Conservation (phyloP, 371 early-diverging fungal genomes). For the Rhizopus arrhizus region DNA sequence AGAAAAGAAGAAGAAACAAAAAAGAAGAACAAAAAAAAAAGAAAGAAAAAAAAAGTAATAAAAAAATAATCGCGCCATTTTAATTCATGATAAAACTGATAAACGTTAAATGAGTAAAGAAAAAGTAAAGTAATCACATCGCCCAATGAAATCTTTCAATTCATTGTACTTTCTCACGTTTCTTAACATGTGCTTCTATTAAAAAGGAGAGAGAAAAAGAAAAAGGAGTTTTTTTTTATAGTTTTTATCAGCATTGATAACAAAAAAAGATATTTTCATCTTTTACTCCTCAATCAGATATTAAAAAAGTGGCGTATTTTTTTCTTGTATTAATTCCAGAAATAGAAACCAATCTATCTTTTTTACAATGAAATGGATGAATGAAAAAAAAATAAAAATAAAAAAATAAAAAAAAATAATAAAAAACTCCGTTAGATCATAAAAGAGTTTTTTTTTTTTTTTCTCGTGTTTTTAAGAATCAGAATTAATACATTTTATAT, state of each 20-base stretch:
- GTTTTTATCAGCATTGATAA: too few species aligned
- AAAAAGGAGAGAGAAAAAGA: too few species aligned
- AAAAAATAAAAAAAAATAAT: too few species aligned
- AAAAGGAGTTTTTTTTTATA: too few species aligned
- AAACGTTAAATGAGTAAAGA: constrained; percentile 2
- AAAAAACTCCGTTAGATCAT: too few species aligned
- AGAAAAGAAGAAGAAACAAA: neutral
- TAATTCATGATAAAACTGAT: constrained; percentile 9
- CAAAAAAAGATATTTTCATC: too few species aligned
- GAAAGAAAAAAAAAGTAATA: neutral
- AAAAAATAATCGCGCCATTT: constrained; percentile 10
- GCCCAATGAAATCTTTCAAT: constrained; percentile 7
- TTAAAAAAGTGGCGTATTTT: too few species aligned
- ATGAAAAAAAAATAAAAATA: too few species aligned
- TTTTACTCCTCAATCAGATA: too few species aligned
- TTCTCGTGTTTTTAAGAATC: neutral
- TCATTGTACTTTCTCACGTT: constrained; percentile 1
- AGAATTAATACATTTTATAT: neutral
- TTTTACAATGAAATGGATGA: neutral
- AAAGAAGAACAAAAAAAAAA: neutral
- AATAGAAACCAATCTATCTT: neutral
- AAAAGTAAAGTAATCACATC: constrained; percentile 3
- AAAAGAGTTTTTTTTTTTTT: neutral
- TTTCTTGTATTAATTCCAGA: neutral
- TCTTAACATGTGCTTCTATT: too few species aligned